These are phyloP conservation scores for Moricandia arvensis DNA, from an alignment of 345 rosid species.

Conservation along the genomic window DNA sequence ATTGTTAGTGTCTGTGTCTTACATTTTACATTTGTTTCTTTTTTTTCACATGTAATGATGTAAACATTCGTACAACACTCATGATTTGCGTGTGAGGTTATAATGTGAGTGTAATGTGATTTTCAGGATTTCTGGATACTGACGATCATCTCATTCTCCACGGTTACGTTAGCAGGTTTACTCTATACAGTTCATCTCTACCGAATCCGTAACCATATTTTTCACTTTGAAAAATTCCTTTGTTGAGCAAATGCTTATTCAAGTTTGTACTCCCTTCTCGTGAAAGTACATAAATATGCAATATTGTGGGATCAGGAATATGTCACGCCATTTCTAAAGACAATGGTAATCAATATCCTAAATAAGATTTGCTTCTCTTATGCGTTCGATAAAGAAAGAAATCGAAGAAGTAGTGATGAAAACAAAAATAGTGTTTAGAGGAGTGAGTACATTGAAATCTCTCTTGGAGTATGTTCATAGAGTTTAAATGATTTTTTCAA, in stretches of 20 bases:
- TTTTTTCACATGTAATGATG: too few species aligned
- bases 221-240: conserved; percentile 57
- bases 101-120: background rate
- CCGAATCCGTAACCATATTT: conserved; percentile 59
- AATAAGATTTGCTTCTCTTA: background rate
- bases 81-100: background rate
- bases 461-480: too few species aligned
- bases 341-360: background rate
- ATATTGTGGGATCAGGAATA: background rate
- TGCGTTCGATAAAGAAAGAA: too few species aligned
- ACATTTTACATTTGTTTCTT: background rate
- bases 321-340: background rate
- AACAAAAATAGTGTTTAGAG: too few species aligned
- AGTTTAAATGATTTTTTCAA: too few species aligned
- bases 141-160: conserved; percentile 53
- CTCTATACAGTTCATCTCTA: conserved; percentile 56
- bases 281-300: background rate
- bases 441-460: too few species aligned
- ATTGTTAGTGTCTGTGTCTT: background rate
- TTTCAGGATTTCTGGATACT: conserved; percentile 87
- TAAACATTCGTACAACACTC: too few species aligned
- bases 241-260: conserved; percentile 21
- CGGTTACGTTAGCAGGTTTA: conserved; percentile 54
- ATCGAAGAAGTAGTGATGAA: too few species aligned
- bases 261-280: conserved; percentile 19